Evolutionary conservation across 192 early-diverging fungal genomes (phyloP).

Genomic region (Coemansia sp.): DNA sequence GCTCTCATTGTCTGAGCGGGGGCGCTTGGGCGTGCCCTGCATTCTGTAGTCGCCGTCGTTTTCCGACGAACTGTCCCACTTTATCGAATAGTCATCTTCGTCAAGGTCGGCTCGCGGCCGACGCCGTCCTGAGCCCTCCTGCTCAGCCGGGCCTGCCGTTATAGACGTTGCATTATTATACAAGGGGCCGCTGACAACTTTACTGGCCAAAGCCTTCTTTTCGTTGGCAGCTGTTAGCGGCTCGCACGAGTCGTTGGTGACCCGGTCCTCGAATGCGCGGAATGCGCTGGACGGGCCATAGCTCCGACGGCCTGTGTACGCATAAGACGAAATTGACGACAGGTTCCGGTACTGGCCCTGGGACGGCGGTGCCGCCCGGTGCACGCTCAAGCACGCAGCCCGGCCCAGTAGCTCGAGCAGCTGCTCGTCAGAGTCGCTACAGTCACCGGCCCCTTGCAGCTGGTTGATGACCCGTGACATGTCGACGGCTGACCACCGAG

Average conservation of each 20-base stretch:
- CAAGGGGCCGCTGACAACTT: not conserved
- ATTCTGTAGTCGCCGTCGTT: slow-evolving; percentile 4
- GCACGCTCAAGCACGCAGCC: slow-evolving; percentile 32
- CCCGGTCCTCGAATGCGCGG: slow-evolving; percentile 39
- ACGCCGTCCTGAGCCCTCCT: not conserved
- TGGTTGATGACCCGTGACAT: slow-evolving; percentile 22
- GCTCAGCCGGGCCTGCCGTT: not conserved
- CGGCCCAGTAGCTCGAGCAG: slow-evolving; percentile 38
- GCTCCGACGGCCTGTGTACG: slow-evolving; percentile 20
- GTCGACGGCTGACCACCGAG: slow-evolving; percentile 42
- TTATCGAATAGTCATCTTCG: slow-evolving; percentile 4
- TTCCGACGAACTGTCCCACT: slow-evolving; percentile 21
- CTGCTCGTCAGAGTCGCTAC: slow-evolving; percentile 12
- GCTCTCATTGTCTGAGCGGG: slow-evolving; percentile 38
- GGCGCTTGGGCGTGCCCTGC: slow-evolving; percentile 38
- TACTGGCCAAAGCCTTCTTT: not conserved
- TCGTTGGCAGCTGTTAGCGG: slow-evolving; percentile 21
- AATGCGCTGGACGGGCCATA: slow-evolving; percentile 21
- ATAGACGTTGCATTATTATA: slow-evolving; percentile 4
- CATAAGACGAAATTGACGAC: slow-evolving; percentile 37
- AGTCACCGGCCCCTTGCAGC: slow-evolving; percentile 13
- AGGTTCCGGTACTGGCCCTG: slow-evolving; percentile 29
- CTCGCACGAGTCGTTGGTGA: slow-evolving; percentile 32
- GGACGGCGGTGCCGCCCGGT: slow-evolving; percentile 20
- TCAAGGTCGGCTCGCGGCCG: not conserved